Base-by-base conservation (phyloP, 108 stramenopile genomes). In the Cyclostephanos invisitatus region DNA sequence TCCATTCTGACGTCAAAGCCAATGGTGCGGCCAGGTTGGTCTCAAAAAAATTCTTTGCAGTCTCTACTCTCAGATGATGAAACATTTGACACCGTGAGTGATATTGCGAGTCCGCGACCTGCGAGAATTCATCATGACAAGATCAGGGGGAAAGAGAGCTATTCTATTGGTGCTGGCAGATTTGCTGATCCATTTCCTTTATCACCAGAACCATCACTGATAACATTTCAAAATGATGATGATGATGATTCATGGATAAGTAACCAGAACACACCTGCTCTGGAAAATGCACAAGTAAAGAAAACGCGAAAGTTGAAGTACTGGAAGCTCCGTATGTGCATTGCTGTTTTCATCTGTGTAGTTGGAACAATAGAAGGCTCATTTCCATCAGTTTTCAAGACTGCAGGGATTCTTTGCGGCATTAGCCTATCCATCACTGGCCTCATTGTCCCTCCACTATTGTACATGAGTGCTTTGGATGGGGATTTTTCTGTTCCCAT, bases 381-480 rank as follows among this genome's bases (percentile, higher is more conserved):
- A 0, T 75, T 76, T 36, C 78, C 78, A 11, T 65, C 65, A 37
- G 55, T 79, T 25, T 38, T 79, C 50, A 67, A 63, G 55, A 67
- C 67, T 28, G 66, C 78, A 22, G 78, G 72, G 48, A 72, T 79
- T 21, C 75, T 76, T 21, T 69, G 80, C 12, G 80, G 80, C 14
- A 76, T 82, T 11, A 62, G 73, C 8, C 69, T 82, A 4, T 78
- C 81, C 12, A 73, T 82, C 27, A 71, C 76, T 8, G 81, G 81
- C 25, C 70, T 82, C 24, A 74, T 82, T 24, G 72, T 77, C n/a
- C 81, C 81, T 29, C 81, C 81, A n/a, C 25, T 77, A 5, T 54
- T 82, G 55, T 82, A 82, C 53, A 82, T 82, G 81, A 81, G 80
- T 65, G 80, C 80, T 7, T 70, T 72, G 27, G 80, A 70, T 51